A percentile compares a stretch with the other conserved stretches of the same genome.
Conservation (phyloP, 2,329 filamentous ascomycete genomes). For the Myriangium duriaei region DNA sequence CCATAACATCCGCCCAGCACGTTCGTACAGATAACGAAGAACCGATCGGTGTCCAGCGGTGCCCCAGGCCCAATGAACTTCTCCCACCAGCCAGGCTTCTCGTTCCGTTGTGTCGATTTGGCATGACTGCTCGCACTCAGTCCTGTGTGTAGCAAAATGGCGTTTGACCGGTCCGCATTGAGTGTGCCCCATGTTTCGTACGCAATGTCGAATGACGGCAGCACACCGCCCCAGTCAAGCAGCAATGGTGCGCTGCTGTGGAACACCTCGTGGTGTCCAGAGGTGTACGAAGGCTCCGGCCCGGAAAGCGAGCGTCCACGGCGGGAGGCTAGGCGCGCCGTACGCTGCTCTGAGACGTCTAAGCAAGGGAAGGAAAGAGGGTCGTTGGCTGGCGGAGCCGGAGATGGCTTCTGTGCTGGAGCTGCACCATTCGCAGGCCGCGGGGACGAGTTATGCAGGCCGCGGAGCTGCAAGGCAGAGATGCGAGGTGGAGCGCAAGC, state of each 20-base stretch:
- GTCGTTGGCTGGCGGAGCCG: conserved; percentile 51
- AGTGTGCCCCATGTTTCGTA: conserved; percentile 86
- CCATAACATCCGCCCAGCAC: conserved; percentile 93
- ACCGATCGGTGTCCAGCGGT: conserved; percentile 79
- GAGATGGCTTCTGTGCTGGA: conserved; percentile 15
- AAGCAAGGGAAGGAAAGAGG: conserved; percentile 84
- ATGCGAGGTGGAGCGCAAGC: neutral
- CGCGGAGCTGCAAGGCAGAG: conserved; percentile 4
- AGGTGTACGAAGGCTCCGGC: conserved; percentile 88
- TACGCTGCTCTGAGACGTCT: conserved; percentile 62
- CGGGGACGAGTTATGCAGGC: conserved; percentile 14
- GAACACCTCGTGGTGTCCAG: conserved; percentile 69
- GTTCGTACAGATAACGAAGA: conserved; percentile 92
- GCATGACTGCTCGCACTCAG: conserved; percentile 96
- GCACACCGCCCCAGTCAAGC: conserved; percentile 88
- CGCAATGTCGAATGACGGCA: conserved; percentile 78
- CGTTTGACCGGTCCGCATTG: conserved; percentile 72
- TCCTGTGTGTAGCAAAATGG: conserved; percentile 83
- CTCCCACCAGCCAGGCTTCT: conserved; percentile 95
- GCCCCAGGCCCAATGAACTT: conserved; percentile 86
- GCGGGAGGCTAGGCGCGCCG: conserved; percentile 53
- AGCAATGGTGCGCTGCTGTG: conserved; percentile 61
- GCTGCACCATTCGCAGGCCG: no score
- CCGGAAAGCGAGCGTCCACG: conserved; percentile 43
- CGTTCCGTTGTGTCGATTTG: conserved; percentile 75